These are phyloP conservation scores for Colletotrichum sidae DNA, from an alignment of 2,329 filamentous ascomycete species.

Conservation along the genomic window DNA sequence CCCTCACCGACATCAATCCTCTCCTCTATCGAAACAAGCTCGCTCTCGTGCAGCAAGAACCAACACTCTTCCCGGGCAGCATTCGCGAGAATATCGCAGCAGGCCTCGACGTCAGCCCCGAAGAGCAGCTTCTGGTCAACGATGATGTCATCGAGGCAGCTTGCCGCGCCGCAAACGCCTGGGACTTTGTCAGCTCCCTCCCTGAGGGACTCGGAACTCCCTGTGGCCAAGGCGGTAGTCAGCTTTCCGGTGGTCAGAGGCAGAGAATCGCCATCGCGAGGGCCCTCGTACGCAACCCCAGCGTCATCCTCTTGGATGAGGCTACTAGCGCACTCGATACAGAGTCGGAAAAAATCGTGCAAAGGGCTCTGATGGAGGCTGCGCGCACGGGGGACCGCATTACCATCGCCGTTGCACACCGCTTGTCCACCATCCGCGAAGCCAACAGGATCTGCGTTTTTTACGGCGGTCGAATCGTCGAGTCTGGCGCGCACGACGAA, in stretches of 20 bases:
- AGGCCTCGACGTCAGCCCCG: slow-evolving; percentile 48
- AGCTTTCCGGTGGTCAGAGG: slow-evolving; percentile 78
- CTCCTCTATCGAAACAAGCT: slow-evolving; percentile 15
- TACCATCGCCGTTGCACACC: slow-evolving; percentile 38
- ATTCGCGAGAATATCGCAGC: slow-evolving; percentile 68
- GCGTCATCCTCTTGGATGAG: slow-evolving; percentile 77
- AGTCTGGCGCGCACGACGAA: slow-evolving; percentile 26
- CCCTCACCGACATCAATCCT: slow-evolving; percentile 18
- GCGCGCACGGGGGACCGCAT: slow-evolving; percentile 37
- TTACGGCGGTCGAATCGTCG: slow-evolving; percentile 22
- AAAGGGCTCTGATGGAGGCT: slow-evolving; percentile 64
- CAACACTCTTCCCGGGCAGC: slow-evolving; percentile 49
- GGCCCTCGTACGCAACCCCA: slow-evolving; percentile 74
- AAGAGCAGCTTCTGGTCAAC: slow-evolving; percentile 7
- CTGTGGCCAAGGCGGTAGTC: slow-evolving; percentile 75
- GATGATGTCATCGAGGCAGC: slow-evolving; percentile 59
- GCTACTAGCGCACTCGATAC: slow-evolving; percentile 75
- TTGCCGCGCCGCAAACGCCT: slow-evolving; percentile 66
- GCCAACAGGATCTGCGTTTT: slow-evolving; percentile 37
- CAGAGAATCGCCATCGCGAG: slow-evolving; percentile 80
- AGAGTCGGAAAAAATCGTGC: slow-evolving; percentile 73
- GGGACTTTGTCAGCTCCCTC: slow-evolving; percentile 66
- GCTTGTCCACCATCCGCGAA: slow-evolving; percentile 37
- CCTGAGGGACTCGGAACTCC: slow-evolving; percentile 68
- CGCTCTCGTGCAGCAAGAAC: slow-evolving; percentile 34